Evolutionary conservation across 768 basidiomycete genomes (phyloP), one percentile per base, ranked within the genome.

Genomic region (Hemileccinum rubropunctum): DNA sequence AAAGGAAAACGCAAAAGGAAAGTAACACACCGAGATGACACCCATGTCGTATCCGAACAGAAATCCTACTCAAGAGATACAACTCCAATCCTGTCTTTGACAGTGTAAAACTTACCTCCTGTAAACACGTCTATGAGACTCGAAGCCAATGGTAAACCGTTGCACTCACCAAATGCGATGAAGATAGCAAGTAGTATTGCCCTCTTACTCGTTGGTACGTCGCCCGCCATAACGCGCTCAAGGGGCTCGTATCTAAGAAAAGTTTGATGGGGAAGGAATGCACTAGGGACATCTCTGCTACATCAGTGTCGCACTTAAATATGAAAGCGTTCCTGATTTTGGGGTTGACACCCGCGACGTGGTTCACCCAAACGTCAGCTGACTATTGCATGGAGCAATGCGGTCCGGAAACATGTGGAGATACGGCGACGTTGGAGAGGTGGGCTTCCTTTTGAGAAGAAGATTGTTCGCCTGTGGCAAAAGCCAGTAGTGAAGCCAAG

Each of bases 1-100:
- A n/a, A 45, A 46, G 47, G n/a, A 34, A 48, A 33, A 46, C 14
- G n/a, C 12, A 42, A 21, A 33, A 48, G 17, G 15, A 32, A 17
- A 40, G 14, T 5, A 4, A 63, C 76, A 45, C 52, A 85, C 83
- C 48, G 85, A 87, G 52, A 87, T 86, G 47, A 88, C 82, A 64
- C 86, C 84, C 62, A 88, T 85, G 55, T 88, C 85, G 64, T 87
- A 88, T 53, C 86, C 84, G 48, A 86, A 87, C 9, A 86, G 66
- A 63, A 84, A 86, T 11, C 82, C 83, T 57, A 34, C 4, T 6
- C 14, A 36, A 40, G 32, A 46, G n/a, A 23, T 58, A 26, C 11
- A 34, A 17, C 6, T 27, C 26, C 8, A 18, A 37, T 18, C 11
- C 14, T 7, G 11, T 48, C 27, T 4, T 3, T 42, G 39, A 58